Percentiles rank a stretch among this genome's conserved stretches.
Conservation (phyloP, 257 asterid species). For the Solanum sitiens region DNA sequence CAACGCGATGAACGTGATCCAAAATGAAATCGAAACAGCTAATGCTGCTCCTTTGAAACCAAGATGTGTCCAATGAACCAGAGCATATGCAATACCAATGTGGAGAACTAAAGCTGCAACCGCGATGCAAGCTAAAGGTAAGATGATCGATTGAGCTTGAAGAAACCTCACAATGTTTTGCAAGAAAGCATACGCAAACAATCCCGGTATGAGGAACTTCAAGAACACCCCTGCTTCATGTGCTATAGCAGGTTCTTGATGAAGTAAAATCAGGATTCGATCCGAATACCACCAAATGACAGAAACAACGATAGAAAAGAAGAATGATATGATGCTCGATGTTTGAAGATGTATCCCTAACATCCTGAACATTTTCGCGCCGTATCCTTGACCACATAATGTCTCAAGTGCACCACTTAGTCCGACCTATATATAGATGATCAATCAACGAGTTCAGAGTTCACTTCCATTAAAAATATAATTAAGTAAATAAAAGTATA, state of each 20-base stretch:
- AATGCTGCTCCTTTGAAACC: constrained; percentile 49
- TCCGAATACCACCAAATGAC: constrained; percentile 61
- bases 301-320: constrained; percentile 24
- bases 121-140: constrained; percentile 47
- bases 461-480: neutral
- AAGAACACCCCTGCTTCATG: constrained; percentile 44
- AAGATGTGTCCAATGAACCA: constrained; percentile 39
- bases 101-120: constrained; percentile 38
- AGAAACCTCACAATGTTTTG: constrained; percentile 64
- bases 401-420: constrained; percentile 83
- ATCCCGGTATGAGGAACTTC: constrained; percentile 13
- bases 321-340: constrained; percentile 43
- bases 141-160: constrained; percentile 52
- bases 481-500: neutral
- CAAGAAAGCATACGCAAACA: constrained; percentile 48
- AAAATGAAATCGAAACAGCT: constrained; percentile 54
- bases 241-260: constrained; percentile 53
- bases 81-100: constrained; percentile 31
- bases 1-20: constrained; percentile 46
- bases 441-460: neutral
- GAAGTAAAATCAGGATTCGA: constrained; percentile 25
- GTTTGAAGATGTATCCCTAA: constrained; percentile 63
- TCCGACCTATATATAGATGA: constrained; percentile 33
- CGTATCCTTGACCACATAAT: constrained; percentile 74
- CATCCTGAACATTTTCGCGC: constrained; percentile 46